These are phyloP conservation scores for Phytophthora idaei DNA, from an alignment of 352 stramenopile genomes.

Conservation along the genomic window DNA sequence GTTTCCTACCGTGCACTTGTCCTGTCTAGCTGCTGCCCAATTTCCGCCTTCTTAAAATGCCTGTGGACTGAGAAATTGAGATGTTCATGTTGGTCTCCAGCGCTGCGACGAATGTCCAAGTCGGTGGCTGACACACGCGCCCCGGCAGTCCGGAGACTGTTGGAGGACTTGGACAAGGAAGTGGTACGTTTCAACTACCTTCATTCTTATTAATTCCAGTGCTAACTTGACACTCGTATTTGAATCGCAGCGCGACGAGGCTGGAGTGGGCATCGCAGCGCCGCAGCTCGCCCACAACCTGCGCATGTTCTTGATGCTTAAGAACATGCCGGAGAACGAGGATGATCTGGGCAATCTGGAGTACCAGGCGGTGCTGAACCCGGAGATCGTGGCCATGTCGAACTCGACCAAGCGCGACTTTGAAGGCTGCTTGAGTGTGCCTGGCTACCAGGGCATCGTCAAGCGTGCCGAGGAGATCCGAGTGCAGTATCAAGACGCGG, in stretches of 20 bases:
- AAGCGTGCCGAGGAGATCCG: constrained; percentile 62
- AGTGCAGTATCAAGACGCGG: constrained; percentile 62
- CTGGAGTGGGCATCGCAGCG: constrained; percentile 76
- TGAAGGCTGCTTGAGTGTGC: constrained; percentile 85
- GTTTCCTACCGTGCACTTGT: neutral
- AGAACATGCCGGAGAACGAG: constrained; percentile 63
- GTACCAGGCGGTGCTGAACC: constrained; percentile 85
- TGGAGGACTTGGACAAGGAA: constrained; percentile 73
- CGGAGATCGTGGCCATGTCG: constrained; percentile 66
- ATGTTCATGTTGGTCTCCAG: constrained; percentile 31
- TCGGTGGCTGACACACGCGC: constrained; percentile 61
- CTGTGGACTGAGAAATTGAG: constrained; percentile 14
- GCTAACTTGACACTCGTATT: constrained; percentile 7
- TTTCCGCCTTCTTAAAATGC: neutral
- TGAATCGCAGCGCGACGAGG: constrained; percentile 55
- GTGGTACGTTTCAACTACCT: constrained; percentile 34
- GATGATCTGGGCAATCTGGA: constrained; percentile 57
- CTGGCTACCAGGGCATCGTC: constrained; percentile 81
- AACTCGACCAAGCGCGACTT: constrained; percentile 69
- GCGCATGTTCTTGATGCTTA: constrained; percentile 86
- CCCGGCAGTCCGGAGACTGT: constrained; percentile 50
- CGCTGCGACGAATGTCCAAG: constrained; percentile 75
- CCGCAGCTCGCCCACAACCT: constrained; percentile 78
- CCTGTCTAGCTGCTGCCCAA: constrained; percentile 2
- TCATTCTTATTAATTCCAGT: neutral